These are phyloP conservation scores for Urtica urens DNA, from an alignment of 306 rosid species.

Conservation along the genomic window DNA sequence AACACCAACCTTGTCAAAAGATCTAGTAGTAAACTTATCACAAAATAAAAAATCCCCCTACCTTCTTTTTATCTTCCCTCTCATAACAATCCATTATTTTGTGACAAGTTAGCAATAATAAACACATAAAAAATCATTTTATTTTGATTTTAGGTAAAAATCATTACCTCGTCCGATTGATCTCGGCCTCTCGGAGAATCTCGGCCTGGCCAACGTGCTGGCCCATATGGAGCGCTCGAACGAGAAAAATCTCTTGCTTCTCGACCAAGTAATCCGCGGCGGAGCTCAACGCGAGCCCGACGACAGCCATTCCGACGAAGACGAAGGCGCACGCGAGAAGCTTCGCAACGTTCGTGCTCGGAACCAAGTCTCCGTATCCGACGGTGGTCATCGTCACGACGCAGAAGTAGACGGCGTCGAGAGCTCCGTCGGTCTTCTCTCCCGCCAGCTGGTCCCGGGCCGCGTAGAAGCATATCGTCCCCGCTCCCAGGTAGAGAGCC, in stretches of 20 bases:
- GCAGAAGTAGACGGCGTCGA: slow-evolving; percentile 39
- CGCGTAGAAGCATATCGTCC: slow-evolving; percentile 30
- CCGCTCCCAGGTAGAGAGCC: slow-evolving; percentile 26
- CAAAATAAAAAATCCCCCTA: too few relatives aligned
- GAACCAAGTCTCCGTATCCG: slow-evolving; percentile 47
- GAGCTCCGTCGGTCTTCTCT: slow-evolving; percentile 25
- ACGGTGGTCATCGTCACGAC: slow-evolving; percentile 48
- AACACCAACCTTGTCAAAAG: too few relatives aligned
- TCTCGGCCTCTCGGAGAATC: slow-evolving; percentile 14
- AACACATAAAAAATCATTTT: too few relatives aligned
- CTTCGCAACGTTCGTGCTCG: slow-evolving; percentile 20
- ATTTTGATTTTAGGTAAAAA: too few relatives aligned
- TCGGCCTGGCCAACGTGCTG: slow-evolving; percentile 2
- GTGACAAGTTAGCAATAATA: too few relatives aligned
- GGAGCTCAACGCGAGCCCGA: slow-evolving; percentile 22
- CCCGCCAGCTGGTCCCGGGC: slow-evolving; percentile 32
- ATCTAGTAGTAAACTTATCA: too few relatives aligned
- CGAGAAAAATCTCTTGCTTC: slow-evolving; percentile 32
- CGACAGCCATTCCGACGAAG: slow-evolving; percentile 38
- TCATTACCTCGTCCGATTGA: slow-evolving; percentile 11
- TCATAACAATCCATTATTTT: too few relatives aligned
- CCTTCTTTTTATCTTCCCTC: too few relatives aligned
- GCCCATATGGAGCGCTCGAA: slow-evolving; percentile 17
- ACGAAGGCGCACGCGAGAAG: slow-evolving; percentile 42
- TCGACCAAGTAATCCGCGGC: slow-evolving; percentile 36